These are phyloP conservation scores for Rhododendron ovatum DNA, from an alignment of 148 eudicot genomes.

Conservation along the genomic window DNA sequence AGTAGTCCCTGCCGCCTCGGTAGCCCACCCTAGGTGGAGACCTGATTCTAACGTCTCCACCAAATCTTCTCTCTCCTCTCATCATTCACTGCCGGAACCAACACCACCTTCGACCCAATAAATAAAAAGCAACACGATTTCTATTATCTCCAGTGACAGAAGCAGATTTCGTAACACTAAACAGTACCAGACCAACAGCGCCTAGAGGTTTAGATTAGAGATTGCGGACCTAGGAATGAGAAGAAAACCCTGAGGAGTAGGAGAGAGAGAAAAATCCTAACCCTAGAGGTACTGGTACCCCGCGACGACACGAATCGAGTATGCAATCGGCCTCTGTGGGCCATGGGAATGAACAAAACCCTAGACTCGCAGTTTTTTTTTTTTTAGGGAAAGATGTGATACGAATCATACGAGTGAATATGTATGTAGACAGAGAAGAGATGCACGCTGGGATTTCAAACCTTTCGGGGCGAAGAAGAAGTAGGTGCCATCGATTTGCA, in stretches of 20 bases:
- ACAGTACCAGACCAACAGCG: background rate
- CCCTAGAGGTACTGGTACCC: background rate
- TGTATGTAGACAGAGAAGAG: background rate
- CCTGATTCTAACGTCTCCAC: background rate
- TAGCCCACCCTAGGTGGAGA: background rate
- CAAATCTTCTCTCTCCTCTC: conserved; percentile 5
- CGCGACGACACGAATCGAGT: background rate
- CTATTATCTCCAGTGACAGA: background rate
- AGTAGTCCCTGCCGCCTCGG: background rate
- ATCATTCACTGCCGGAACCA: conserved; percentile 1
- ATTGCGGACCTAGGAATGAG: background rate
- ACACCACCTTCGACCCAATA: background rate
- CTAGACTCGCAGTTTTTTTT: background rate
- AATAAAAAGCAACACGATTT: background rate
- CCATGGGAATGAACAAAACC: background rate
- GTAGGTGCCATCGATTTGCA: background rate
- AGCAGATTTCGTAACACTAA: background rate
- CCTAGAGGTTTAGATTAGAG: background rate
- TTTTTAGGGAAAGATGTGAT: background rate
- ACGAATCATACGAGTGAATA: background rate
- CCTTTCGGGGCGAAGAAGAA: conserved; percentile 5
- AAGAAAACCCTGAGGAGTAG: background rate
- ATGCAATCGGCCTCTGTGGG: background rate
- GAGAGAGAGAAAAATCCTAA: background rate
- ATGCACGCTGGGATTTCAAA: background rate